Conservation (phyloP, 139 green algal genomes). For the Picochlorum costavermella region DNA sequence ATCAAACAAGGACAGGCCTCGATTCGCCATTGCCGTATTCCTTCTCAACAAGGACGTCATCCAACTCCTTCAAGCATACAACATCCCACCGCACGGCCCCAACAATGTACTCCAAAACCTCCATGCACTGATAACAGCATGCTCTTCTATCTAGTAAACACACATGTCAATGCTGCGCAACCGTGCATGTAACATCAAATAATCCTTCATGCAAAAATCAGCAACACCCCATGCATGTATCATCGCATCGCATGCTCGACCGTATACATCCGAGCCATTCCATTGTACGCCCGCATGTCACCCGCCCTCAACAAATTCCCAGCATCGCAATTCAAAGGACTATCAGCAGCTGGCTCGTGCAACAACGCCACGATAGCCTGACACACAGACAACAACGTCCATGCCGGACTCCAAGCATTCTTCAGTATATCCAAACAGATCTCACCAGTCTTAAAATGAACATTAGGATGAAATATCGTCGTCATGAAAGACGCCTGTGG, state of each 20-base stretch:
- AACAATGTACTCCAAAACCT: background rate
- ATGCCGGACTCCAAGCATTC: conserved; percentile 86
- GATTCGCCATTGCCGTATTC: conserved; percentile 62
- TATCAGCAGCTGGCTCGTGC: conserved; percentile 73
- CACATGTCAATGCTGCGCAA: too few relatives aligned
- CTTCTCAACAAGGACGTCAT: conserved; percentile 67
- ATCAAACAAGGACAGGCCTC: conserved; percentile 38
- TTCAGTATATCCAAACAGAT: conserved; percentile 97
- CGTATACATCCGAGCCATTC: conserved; percentile 87
- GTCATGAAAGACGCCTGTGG: conserved; percentile 69
- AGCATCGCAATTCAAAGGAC: conserved; percentile 89
- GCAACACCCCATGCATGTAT: background rate
- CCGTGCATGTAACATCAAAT: too few relatives aligned
- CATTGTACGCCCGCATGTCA: conserved; percentile 76
- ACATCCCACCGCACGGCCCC: conserved; percentile 1
- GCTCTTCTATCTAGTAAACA: background rate
- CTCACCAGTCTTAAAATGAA: conserved; percentile 93
- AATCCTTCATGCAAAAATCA: background rate
- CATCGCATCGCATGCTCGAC: conserved; percentile 44
- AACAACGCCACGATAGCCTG: conserved; percentile 84
- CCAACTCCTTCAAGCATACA: conserved; percentile 61
- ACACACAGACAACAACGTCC: conserved; percentile 83
- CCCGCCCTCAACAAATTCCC: conserved; percentile 84
- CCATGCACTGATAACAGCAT: background rate
- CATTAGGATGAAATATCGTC: conserved; percentile 92